Conservation (phyloP, 768 basidiomycete genomes). For the Tephrocybe sp. region DNA sequence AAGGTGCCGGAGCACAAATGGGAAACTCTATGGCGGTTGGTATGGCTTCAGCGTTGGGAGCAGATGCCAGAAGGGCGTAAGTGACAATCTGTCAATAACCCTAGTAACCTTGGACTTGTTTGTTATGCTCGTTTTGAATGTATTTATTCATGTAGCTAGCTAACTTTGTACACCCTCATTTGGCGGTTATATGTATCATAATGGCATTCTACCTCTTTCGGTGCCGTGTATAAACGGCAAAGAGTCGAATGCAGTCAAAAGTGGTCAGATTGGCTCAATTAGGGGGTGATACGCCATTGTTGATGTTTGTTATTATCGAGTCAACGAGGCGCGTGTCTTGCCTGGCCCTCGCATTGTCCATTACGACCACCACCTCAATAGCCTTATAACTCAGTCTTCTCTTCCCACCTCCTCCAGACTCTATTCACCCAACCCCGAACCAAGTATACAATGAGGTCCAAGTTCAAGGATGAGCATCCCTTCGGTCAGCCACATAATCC, state of each 20-base stretch:
- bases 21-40: constrained; percentile 61
- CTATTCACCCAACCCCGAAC: constrained; percentile 4
- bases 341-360: constrained; percentile 26
- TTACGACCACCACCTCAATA: constrained; percentile 22
- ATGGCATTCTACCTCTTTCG: not conserved
- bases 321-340: constrained; percentile 40
- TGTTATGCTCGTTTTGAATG: not conserved
- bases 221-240: not conserved
- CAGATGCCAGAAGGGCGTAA: constrained; percentile 24
- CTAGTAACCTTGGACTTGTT: not conserved
- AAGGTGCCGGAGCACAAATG: constrained; percentile 55
- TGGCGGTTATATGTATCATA: not conserved
- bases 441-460: constrained; percentile 71
- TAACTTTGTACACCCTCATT: not conserved
- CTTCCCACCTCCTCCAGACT: constrained; percentile 3
- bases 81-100: not conserved
- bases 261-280: constrained; percentile 1
- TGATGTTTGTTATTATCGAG: constrained; percentile 23
- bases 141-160: not conserved
- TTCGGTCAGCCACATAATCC: constrained; percentile 66
- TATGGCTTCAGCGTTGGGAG: constrained; percentile 69
- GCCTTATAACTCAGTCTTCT: constrained; percentile 19
- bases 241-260: constrained; percentile 1
- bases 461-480: constrained; percentile 99
- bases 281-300: constrained; percentile 15